A percentile compares a stretch with the other conserved stretches of the same genome.
These are phyloP conservation scores for Rhypophila decipiens DNA, from an alignment of 495 filamentous ascomycete genomes.

Conservation along the genomic window DNA sequence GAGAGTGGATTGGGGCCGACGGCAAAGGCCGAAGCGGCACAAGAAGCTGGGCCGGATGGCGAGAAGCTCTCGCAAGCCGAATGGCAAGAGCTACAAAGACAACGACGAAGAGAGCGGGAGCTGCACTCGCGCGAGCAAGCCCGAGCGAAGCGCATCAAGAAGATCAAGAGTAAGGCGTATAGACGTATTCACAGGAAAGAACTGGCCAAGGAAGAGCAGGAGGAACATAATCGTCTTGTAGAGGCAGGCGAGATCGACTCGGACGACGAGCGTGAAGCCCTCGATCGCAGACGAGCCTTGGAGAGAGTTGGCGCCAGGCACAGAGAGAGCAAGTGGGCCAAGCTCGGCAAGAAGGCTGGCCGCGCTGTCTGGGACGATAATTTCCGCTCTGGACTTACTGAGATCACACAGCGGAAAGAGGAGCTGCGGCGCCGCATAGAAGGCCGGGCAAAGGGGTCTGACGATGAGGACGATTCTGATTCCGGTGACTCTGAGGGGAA, in stretches of 20 bases:
- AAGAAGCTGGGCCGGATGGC: conserved; percentile 59
- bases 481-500: conserved; percentile 46
- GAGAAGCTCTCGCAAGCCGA: conserved; percentile 61
- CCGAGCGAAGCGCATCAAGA: conserved; percentile 86
- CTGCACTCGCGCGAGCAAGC: conserved; percentile 86
- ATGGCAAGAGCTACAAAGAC: conserved; percentile 62
- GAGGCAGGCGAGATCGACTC: conserved; percentile 57
- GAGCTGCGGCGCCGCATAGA: conserved; percentile 77
- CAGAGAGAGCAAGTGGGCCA: conserved; percentile 91
- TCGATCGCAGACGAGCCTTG: conserved; percentile 73
- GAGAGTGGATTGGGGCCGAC: conserved; percentile 69
- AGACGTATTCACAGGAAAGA: conserved; percentile 88
- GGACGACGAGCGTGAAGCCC: conserved; percentile 72
- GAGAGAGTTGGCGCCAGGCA: conserved; percentile 87
- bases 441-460: conserved; percentile 61
- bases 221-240: conserved; percentile 60
- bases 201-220: conserved; percentile 61
- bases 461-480: conserved; percentile 50
- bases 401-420: conserved; percentile 79
- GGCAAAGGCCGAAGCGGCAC: conserved; percentile 39
- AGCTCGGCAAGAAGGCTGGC: conserved; percentile 72
- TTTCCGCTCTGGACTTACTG: conserved; percentile 65
- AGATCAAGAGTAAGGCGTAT: conserved; percentile 95
- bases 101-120: conserved; percentile 75
- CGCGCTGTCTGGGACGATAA: conserved; percentile 80